Evolutionary conservation across 129 eudicot species (phyloP).

Genomic region (Scalesia atractyloides): DNA sequence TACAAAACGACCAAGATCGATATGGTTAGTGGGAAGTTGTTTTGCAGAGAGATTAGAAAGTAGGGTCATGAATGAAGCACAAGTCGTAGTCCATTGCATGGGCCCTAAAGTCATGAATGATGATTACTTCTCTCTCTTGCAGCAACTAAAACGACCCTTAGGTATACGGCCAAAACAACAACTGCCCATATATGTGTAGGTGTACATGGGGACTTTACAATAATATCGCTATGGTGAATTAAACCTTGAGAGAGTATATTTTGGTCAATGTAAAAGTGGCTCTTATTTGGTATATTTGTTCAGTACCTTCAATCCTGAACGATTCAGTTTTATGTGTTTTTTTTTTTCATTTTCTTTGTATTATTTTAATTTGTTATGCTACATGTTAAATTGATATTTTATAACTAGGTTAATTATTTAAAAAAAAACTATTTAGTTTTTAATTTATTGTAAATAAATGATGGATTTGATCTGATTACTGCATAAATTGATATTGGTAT

Average conservation of each 20-base stretch:
- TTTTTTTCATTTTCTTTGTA: background rate
- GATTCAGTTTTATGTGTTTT: background rate
- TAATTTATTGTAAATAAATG: no score
- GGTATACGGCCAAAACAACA: constrained; percentile 19
- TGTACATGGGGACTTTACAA: constrained; percentile 13
- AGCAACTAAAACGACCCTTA: constrained; percentile 30
- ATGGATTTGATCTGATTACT: no score
- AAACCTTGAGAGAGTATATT: constrained; percentile 23
- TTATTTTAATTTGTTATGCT: background rate
- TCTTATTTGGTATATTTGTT: constrained; percentile 16
- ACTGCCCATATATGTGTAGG: background rate
- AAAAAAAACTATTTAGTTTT: no score
- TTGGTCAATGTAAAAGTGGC: constrained; percentile 1
- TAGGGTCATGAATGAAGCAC: constrained; percentile 37
- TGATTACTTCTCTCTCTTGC: constrained; percentile 15
- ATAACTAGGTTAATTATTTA: no score
- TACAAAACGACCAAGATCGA: constrained; percentile 12
- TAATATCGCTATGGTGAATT: constrained; percentile 6
- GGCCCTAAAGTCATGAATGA: constrained; percentile 11
- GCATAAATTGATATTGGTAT: no score
- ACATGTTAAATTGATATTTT: no score
- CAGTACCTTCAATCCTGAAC: constrained; percentile 14
- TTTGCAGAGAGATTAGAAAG: constrained; percentile 29
- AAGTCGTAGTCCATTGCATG: constrained; percentile 28
- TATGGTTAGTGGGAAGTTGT: constrained; percentile 21